Evolutionary conservation across 2,329 filamentous ascomycete species (phyloP).

Genomic region (Fusarium sp.): DNA sequence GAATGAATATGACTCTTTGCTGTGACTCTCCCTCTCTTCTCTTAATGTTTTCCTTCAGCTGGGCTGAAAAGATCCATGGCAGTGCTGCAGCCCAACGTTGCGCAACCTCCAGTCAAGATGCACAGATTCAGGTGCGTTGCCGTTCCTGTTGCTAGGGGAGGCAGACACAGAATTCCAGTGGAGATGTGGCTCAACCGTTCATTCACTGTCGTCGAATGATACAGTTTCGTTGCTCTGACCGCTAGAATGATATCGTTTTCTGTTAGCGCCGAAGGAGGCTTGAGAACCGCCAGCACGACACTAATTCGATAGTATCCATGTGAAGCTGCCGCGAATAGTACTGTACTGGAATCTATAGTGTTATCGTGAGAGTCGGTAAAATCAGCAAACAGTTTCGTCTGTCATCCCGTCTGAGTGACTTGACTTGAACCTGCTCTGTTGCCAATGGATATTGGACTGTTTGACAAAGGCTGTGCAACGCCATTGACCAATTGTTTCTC

Average conservation of each 20-base stretch:
- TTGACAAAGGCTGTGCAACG: conserved; percentile 30
- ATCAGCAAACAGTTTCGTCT: conserved; percentile 1
- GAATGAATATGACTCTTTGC: background rate
- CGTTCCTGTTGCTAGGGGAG: conserved; percentile 33
- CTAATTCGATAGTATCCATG: conserved; percentile 1
- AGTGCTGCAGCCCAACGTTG: conserved; percentile 41
- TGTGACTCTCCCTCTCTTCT: background rate
- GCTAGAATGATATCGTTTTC: conserved; percentile 29
- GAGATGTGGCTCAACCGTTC: conserved; percentile 1
- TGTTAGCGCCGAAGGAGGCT: conserved; percentile 12
- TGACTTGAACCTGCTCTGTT: background rate
- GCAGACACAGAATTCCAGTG: conserved; percentile 31
- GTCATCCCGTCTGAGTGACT: background rate
- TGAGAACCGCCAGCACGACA: background rate
- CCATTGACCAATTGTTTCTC: conserved; percentile 25
- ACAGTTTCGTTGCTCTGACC: conserved; percentile 20
- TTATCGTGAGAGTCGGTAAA: conserved; percentile 7
- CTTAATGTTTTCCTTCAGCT: conserved; percentile 23
- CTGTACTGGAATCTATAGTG: background rate
- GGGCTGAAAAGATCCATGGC: conserved; percentile 30
- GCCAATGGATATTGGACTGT: background rate
- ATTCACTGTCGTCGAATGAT: conserved; percentile 2
- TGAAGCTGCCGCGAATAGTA: background rate
- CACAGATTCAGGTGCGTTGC: conserved; percentile 16
- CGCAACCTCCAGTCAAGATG: conserved; percentile 34